Conservation (phyloP, 2,329 filamentous ascomycete species). For the Truncatella angustata region DNA sequence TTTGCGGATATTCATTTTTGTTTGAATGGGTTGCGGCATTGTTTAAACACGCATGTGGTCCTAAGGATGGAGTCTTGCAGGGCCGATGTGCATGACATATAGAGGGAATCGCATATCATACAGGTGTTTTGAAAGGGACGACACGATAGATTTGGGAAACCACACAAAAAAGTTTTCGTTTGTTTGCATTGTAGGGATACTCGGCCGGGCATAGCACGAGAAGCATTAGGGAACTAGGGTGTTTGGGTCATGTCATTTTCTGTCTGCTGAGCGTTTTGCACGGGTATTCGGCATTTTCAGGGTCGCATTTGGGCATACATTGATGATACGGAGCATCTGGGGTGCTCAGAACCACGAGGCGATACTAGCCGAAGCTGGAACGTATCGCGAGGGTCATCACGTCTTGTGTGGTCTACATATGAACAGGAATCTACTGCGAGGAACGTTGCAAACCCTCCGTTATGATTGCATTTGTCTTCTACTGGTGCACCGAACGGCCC, state of each 20-base stretch:
- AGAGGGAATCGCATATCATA: slow-evolving; percentile 23
- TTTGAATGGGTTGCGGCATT: background rate
- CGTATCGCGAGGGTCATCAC: background rate
- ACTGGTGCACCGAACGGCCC: background rate
- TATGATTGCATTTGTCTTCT: background rate
- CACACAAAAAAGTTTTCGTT: slow-evolving; percentile 23
- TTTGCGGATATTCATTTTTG: background rate
- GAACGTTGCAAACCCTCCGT: background rate
- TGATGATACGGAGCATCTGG: background rate
- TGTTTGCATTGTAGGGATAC: slow-evolving; percentile 9
- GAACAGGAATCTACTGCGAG: background rate
- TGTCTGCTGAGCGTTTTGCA: slow-evolving; percentile 15
- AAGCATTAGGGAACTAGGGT: slow-evolving; percentile 12
- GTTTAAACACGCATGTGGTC: slow-evolving; percentile 12
- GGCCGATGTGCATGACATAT: slow-evolving; percentile 3
- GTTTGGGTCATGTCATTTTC: slow-evolving; percentile 18
- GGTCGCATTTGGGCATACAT: background rate
- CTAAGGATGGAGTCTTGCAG: too few species aligned
- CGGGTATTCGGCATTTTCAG: slow-evolving; percentile 17
- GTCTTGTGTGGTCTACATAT: background rate
- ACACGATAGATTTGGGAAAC: slow-evolving; percentile 26
- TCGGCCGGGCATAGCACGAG: slow-evolving; percentile 4
- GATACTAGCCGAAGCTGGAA: background rate
- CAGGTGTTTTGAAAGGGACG: slow-evolving; percentile 24
- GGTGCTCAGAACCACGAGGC: background rate